Percentiles rank a stretch among this genome's conserved stretches.
Conservation (phyloP, 768 basidiomycete genomes). For the Tricholomella constricta region DNA sequence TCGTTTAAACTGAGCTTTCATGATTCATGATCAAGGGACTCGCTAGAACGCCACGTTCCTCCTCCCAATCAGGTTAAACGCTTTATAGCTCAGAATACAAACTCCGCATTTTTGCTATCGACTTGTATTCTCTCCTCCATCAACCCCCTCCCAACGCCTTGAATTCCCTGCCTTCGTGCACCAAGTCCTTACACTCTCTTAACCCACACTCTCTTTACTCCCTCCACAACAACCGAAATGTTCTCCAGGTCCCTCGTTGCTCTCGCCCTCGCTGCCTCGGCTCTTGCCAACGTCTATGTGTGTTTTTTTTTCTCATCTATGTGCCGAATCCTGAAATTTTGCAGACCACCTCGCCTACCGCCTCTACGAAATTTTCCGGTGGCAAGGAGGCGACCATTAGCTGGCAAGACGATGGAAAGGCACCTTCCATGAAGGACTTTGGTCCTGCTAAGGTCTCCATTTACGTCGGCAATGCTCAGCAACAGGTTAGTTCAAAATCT, state of each 20-base stretch:
- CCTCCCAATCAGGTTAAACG: not conserved
- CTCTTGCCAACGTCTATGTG: constrained; percentile 61
- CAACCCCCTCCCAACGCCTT: constrained; percentile 8
- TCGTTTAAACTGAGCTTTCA: too few relatives aligned
- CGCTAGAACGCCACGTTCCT: not conserved
- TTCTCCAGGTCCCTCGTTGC: constrained; percentile 49
- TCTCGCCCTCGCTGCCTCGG: constrained; percentile 54
- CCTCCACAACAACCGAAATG: constrained; percentile 39
- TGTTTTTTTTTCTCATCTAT: constrained; percentile 22
- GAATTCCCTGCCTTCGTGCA: constrained; percentile 23
- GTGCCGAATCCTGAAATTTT: not conserved
- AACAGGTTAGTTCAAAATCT: constrained; percentile 50
- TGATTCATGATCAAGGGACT: not conserved
- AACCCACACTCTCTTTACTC: constrained; percentile 34
- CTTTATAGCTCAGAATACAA: constrained; percentile 6
- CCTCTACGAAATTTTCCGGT: constrained; percentile 45
- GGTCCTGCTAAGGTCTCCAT: constrained; percentile 56
- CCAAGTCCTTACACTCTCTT: constrained; percentile 38
- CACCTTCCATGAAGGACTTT: constrained; percentile 52
- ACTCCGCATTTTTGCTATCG: constrained; percentile 18
- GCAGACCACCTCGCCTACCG: constrained; percentile 62
- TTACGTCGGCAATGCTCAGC: constrained; percentile 59
- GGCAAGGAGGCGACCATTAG: constrained; percentile 50
- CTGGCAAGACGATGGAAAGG: constrained; percentile 59
- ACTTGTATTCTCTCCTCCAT: not conserved